Percentiles rank a stretch among this genome's conserved stretches.
Conservation (phyloP, 192 early-diverging fungal genomes). For the Entomortierella parvispora region DNA sequence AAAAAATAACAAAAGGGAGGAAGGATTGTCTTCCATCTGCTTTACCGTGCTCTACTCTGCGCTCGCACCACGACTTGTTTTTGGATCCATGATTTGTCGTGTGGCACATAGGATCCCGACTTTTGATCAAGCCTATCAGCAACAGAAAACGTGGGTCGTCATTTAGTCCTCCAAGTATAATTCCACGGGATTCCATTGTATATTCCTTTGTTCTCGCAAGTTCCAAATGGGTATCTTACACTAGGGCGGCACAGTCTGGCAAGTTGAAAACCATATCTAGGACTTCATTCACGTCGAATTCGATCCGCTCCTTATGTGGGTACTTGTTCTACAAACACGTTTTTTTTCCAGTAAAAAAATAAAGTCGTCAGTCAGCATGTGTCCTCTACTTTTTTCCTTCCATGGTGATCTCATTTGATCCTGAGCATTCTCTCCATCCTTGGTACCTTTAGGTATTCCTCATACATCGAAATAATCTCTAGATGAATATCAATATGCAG, state of each 20-base stretch:
- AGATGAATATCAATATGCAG: too few relatives aligned
- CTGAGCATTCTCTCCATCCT: neutral
- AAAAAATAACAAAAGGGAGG: neutral
- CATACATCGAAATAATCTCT: constrained; percentile 52
- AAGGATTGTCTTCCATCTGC: neutral
- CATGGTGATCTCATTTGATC: neutral
- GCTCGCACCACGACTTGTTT: constrained; percentile 46
- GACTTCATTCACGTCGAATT: constrained; percentile 50
- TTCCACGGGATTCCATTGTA: neutral
- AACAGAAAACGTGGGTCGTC: neutral
- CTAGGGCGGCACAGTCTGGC: constrained; percentile 46
- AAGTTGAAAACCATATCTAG: constrained; percentile 50
- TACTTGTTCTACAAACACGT: constrained; percentile 33
- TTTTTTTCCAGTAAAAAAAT: neutral
- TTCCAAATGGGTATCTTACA: constrained; percentile 11
- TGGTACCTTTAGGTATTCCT: constrained; percentile 46
- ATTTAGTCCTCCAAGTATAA: neutral
- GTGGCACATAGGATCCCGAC: constrained; percentile 40
- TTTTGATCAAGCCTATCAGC: constrained; percentile 27
- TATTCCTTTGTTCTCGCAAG: neutral
- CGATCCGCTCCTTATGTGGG: constrained; percentile 43
- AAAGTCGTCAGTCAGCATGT: neutral
- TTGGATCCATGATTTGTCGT: constrained; percentile 52
- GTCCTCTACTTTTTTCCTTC: neutral
- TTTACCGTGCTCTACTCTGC: constrained; percentile 37